Evolutionary conservation across 805 yeast species (phyloP).

Genomic region (Maudiozyma pseudohumilis): DNA sequence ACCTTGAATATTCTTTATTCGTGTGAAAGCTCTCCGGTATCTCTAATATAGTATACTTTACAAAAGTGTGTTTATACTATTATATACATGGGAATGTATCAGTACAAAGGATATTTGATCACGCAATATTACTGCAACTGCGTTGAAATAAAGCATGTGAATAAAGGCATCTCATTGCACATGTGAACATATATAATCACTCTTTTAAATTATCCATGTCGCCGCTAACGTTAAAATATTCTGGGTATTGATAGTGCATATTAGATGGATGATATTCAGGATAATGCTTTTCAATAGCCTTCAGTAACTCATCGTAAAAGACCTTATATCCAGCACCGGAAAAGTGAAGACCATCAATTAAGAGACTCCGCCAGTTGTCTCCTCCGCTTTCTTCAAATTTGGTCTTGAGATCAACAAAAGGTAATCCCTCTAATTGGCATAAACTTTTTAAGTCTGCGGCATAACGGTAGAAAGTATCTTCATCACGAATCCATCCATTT

Average conservation of each 20-base stretch:
- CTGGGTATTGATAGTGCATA: slow-evolving; percentile 31
- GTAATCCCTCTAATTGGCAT: slow-evolving; percentile 37
- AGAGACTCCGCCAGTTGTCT: slow-evolving; percentile 31
- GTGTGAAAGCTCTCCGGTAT: too few relatives aligned
- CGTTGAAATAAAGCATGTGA: too few relatives aligned
- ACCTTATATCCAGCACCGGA: slow-evolving; percentile 44
- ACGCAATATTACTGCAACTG: too few relatives aligned
- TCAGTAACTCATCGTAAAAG: slow-evolving; percentile 36
- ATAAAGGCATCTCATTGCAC: too few relatives aligned
- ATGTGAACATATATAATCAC: too few relatives aligned
- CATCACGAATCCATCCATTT: slow-evolving; percentile 37
- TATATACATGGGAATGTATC: too few relatives aligned
- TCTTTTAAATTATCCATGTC: not conserved
- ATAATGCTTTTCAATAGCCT: slow-evolving; percentile 32
- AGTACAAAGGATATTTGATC: too few relatives aligned
- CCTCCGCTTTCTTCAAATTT: slow-evolving; percentile 34
- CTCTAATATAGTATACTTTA: too few relatives aligned
- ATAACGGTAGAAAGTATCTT: slow-evolving; percentile 38
- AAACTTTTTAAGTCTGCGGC: slow-evolving; percentile 39
- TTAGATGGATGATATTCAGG: slow-evolving; percentile 41
- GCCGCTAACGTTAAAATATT: slow-evolving; percentile 21
- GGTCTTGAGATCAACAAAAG: slow-evolving; percentile 48
- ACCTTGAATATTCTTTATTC: too few relatives aligned
- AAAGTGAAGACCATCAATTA: slow-evolving; percentile 54
- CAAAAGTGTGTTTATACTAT: too few relatives aligned